Percentiles rank a stretch among this genome's conserved stretches.
phyloP scores from a whole-genome alignment of 805 yeast genomes.

The Hanseniaspora taiwanica region DNA sequence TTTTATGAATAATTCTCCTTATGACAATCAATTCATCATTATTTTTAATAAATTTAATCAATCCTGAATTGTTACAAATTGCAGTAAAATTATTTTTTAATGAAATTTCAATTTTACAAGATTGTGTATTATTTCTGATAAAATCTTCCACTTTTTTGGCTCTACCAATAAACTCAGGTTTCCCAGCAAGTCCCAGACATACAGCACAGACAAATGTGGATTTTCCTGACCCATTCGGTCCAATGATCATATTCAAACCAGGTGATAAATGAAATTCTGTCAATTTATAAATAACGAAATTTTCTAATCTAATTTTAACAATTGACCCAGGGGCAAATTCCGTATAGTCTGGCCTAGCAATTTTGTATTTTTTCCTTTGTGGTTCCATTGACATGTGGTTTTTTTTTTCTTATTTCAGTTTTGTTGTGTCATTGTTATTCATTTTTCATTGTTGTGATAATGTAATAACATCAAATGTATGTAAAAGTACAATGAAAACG shows the following conservation, averaged over 20 bases:
- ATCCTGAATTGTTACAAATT: constrained; percentile 3
- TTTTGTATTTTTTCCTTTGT: background rate
- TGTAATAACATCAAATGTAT: too few relatives aligned
- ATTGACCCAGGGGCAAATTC: constrained; percentile 34
- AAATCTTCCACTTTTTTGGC: constrained; percentile 48
- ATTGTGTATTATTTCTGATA: constrained; percentile 51
- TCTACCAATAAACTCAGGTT: constrained; percentile 58
- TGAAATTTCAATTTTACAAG: constrained; percentile 37
- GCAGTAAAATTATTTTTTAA: constrained; percentile 24
- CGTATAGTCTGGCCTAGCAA: constrained; percentile 9
- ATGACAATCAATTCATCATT: constrained; percentile 24
- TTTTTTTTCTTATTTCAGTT: background rate
- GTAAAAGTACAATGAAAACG: too few relatives aligned
- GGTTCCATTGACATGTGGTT: background rate
- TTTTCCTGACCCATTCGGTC: constrained; percentile 95
- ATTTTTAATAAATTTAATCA: background rate
- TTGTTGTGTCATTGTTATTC: background rate
- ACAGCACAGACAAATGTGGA: constrained; percentile 87
- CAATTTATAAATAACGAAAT: constrained; percentile 57
- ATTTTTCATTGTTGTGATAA: too few relatives aligned
- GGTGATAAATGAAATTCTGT: constrained; percentile 73
- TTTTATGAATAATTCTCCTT: constrained; percentile 19
- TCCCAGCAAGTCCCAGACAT: constrained; percentile 79
- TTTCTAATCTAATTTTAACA: constrained; percentile 40
- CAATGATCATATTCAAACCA: constrained; percentile 77